Evolutionary conservation across 2,329 filamentous ascomycete species (phyloP).

Genomic region (Ophiostoma novo-ulmi): DNA sequence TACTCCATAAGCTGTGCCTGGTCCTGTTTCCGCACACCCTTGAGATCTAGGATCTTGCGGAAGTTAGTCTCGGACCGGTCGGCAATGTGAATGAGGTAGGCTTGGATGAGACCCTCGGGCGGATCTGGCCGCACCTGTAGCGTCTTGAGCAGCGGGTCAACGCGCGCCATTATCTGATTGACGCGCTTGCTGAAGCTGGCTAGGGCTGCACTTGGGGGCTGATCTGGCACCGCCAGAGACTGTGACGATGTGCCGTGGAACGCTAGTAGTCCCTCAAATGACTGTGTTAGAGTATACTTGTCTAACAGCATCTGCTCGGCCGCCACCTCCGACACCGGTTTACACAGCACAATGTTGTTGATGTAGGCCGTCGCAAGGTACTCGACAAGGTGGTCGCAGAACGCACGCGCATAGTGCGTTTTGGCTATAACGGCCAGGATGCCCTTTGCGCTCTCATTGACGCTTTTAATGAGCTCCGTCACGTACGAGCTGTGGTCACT

Average conservation of each 20-base stretch:
- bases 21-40: constrained; percentile 82
- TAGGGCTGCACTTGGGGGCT: constrained; percentile 38
- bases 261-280: constrained; percentile 65
- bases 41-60: constrained; percentile 90
- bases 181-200: constrained; percentile 78
- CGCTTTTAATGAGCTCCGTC: constrained; percentile 66
- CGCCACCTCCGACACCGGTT: constrained; percentile 85
- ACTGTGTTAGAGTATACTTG: constrained; percentile 82
- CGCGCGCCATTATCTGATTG: constrained; percentile 73
- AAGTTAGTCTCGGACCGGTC: constrained; percentile 94
- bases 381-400: constrained; percentile 94
- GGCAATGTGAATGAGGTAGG: constrained; percentile 93
- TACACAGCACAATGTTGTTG: constrained; percentile 77
- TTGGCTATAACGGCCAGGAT: constrained; percentile 76
- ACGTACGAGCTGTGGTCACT: constrained; percentile 93
- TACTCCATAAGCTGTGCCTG: constrained; percentile 79
- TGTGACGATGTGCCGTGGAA: constrained; percentile 47
- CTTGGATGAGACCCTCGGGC: constrained; percentile 89
- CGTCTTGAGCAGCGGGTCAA: constrained; percentile 92
- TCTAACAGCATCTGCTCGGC: constrained; percentile 98
- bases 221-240: neutral
- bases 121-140: constrained; percentile 89
- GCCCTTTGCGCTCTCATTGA: constrained; percentile 67
- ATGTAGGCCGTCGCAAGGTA: constrained; percentile 75
- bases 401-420: constrained; percentile 87